phyloP scores from a whole-genome alignment of 768 basidiomycete species.

The Rhodotorula graminis region DNA sequence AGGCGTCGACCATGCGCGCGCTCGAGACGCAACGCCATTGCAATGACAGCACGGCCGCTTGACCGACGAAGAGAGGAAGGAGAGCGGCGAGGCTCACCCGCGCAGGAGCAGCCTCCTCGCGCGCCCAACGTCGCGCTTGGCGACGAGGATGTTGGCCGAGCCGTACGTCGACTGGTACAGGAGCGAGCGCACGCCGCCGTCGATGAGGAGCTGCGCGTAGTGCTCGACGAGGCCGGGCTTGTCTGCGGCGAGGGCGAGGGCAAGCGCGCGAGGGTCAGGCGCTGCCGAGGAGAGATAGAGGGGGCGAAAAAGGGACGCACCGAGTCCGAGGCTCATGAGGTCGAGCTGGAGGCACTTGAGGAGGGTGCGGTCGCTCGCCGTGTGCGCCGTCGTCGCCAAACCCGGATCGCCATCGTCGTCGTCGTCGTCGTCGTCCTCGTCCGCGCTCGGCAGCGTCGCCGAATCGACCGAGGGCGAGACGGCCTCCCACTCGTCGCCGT shows the following conservation, averaged over 20 bases:
- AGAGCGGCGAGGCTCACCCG: not conserved
- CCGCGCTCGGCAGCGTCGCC: not conserved
- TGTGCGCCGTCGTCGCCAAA: not conserved
- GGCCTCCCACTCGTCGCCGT: not conserved
- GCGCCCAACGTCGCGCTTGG: constrained; percentile 32
- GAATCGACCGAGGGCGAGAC: not conserved
- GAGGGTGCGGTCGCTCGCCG: constrained; percentile 38
- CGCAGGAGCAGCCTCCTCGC: constrained; percentile 27
- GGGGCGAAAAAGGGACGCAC: not conserved
- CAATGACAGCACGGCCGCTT: too few species aligned
- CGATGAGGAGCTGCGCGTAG: constrained; percentile 66
- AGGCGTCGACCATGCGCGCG: too few species aligned
- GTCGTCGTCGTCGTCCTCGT: constrained; percentile 29
- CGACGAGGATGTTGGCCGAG: constrained; percentile 69
- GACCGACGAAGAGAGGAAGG: too few species aligned
- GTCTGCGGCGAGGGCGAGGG: constrained; percentile 52
- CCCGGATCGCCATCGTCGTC: constrained; percentile 47
- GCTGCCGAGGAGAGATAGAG: not conserved
- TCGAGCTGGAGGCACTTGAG: constrained; percentile 72
- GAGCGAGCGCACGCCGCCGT: constrained; percentile 58
- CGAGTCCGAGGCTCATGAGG: constrained; percentile 62
- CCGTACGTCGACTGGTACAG: constrained; percentile 75
- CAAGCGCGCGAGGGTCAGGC: too few species aligned
- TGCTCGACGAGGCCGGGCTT: constrained; percentile 72
- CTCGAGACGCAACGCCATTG: too few species aligned